phyloP scores from a whole-genome alignment of 1,284 basidiomycete species.

The Rhizoctonia solani region DNA sequence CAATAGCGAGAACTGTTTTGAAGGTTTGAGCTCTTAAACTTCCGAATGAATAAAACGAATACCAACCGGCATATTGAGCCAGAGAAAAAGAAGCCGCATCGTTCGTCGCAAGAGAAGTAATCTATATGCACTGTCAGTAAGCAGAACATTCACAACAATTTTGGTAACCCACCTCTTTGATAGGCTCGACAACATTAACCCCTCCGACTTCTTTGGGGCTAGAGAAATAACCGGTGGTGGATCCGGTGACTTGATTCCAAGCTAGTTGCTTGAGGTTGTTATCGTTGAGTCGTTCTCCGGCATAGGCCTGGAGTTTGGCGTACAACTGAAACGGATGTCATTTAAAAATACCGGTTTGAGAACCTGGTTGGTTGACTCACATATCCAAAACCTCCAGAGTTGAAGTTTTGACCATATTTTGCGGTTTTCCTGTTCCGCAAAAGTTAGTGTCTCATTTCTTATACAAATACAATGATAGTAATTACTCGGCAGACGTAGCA shows the following conservation, averaged over 20 bases:
- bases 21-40: not conserved
- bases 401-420: constrained; percentile 48
- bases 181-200: constrained; percentile 49
- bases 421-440: constrained; percentile 46
- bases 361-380: constrained; percentile 38
- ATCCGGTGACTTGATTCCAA: constrained; percentile 47
- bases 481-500: constrained; percentile 48
- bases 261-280: constrained; percentile 48
- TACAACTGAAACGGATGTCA: constrained; percentile 45
- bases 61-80: constrained; percentile 45
- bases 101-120: constrained; percentile 50
- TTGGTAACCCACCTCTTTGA: constrained; percentile 45
- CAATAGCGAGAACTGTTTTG: constrained; percentile 44
- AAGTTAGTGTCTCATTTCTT: not conserved
- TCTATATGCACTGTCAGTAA: constrained; percentile 41
- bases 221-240: constrained; percentile 48
- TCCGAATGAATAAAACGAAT: not conserved
- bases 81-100: constrained; percentile 49
- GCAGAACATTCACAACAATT: not conserved
- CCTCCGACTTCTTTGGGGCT: constrained; percentile 48
- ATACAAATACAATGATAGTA: not conserved
- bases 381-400: constrained; percentile 49
- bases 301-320: constrained; percentile 52
- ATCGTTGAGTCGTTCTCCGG: constrained; percentile 49
- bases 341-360: not conserved